These are phyloP conservation scores for Isabelozyma heimii DNA, from an alignment of 805 yeast species.

Conservation along the genomic window DNA sequence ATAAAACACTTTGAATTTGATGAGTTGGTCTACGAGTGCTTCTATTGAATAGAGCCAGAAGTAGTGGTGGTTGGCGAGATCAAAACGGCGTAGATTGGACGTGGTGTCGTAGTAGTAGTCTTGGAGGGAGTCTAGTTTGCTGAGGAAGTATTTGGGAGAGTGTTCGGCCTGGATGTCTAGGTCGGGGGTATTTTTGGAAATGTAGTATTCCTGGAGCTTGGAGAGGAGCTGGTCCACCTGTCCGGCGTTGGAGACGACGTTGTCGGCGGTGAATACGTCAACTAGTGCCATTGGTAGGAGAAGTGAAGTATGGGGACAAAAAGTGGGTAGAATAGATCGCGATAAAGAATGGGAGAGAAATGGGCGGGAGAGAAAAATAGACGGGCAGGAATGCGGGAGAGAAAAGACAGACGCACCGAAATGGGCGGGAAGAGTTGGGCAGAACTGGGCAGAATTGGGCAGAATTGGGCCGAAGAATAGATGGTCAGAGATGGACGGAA, in stretches of 20 bases:
- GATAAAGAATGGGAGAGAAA: no score
- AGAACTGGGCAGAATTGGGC: no score
- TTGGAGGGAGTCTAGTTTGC: constrained; percentile 13
- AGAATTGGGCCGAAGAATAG: no score
- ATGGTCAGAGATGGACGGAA: no score
- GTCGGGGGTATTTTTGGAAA: neutral
- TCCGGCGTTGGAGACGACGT: neutral
- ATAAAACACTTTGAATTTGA: constrained; percentile 5
- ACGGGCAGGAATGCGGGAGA: no score
- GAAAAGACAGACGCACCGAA: no score
- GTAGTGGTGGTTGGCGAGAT: constrained; percentile 10
- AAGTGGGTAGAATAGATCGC: no score
- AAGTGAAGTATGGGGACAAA: neutral
- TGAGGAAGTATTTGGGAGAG: neutral
- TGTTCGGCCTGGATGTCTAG: neutral
- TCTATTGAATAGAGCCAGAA: constrained; percentile 17
- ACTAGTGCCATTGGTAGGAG: neutral
- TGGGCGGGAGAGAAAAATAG: no score
- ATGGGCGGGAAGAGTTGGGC: no score
- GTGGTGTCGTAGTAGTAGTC: constrained; percentile 13
- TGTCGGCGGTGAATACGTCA: neutral
- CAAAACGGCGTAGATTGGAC: constrained; percentile 8
- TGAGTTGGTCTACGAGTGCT: constrained; percentile 4
- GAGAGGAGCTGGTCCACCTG: neutral
- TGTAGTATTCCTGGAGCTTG: neutral